Evolutionary conservation across 2,329 filamentous ascomycete genomes (phyloP).

Genomic region (Hyphodiscus sp.): DNA sequence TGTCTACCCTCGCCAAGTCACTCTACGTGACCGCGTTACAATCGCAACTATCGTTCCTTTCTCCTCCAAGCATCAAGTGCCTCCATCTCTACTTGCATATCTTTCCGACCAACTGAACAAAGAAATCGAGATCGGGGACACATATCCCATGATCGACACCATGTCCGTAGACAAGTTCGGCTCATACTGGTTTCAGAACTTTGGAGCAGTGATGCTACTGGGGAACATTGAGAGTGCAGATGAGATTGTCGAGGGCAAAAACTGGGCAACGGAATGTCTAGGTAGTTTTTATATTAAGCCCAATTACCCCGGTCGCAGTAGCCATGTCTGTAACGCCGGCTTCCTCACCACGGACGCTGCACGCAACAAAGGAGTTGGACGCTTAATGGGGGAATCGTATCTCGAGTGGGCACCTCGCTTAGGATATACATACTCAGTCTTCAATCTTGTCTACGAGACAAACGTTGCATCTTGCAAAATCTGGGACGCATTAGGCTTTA

Average conservation of each 20-base stretch:
- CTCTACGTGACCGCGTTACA: slow-evolving; percentile 59
- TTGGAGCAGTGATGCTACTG: slow-evolving; percentile 64
- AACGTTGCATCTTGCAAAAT: slow-evolving; percentile 66
- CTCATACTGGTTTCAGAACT: slow-evolving; percentile 68
- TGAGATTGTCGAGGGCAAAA: slow-evolving; percentile 41
- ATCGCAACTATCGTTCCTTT: slow-evolving; percentile 64
- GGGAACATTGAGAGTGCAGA: slow-evolving; percentile 53
- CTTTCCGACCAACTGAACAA: slow-evolving; percentile 61
- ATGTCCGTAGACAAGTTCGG: slow-evolving; percentile 57
- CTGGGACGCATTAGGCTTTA: slow-evolving; percentile 69
- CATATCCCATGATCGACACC: slow-evolving; percentile 62
- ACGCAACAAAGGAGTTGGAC: slow-evolving; percentile 48
- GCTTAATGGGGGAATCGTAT: slow-evolving; percentile 50
- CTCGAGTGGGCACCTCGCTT: slow-evolving; percentile 51
- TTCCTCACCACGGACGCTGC: slow-evolving; percentile 50
- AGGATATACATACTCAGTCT: slow-evolving; percentile 67
- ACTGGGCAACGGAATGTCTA: slow-evolving; percentile 61
- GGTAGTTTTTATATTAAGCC: slow-evolving; percentile 70
- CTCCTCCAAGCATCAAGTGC: slow-evolving; percentile 53
- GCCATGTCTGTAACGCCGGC: slow-evolving; percentile 64
- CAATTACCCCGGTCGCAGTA: slow-evolving; percentile 67
- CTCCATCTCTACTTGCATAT: slow-evolving; percentile 54
- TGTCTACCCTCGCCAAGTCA: slow-evolving; percentile 56
- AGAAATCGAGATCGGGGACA: slow-evolving; percentile 68
- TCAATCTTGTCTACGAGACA: slow-evolving; percentile 70